Base-by-base conservation (phyloP, 2,329 filamentous ascomycete species). In the Raffaelea ambrosiae region DNA sequence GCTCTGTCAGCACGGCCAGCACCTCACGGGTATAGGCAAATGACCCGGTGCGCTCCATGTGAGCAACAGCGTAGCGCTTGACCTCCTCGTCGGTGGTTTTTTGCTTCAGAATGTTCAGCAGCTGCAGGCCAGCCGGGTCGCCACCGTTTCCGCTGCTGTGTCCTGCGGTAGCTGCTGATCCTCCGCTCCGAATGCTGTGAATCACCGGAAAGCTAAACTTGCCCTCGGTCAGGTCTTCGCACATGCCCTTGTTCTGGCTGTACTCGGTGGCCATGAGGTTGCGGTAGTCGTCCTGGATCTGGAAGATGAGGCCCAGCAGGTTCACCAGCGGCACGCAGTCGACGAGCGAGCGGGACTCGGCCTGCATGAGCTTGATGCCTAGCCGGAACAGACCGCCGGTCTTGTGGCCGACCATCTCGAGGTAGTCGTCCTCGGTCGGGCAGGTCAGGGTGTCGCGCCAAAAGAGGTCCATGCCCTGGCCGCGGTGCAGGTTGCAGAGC, bases 121-220 rank as follows among this genome's bases (percentile, higher is more conserved):
- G 77, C 59, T 94, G 84, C 56, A 86, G 72, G 61, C 89, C 86
- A 26, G 70, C 67, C 18, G 79, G 86, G 61, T 89, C 79, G 51
- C 84, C 16, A 29, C 26, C 26, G 26, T 13, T 29, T 13, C 7
- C n/a, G 31, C 9, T 9, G 31, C 31, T 33, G 9, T 33, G 31
- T n/a, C n/a, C n/a, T n/a, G n/a, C n/a, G n/a, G n/a, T n/a, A n/a
- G n/a, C n/a, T n/a, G n/a, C n/a, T n/a, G n/a, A n/a, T n/a, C n/a
- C n/a, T 9, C 31, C 31, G 31, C 16, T 71, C 51, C 87, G 86
- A 57, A 97, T 94, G 63, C 86, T 85, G 69, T 97, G 91, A 59
- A 97, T 95, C 59, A 97, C 83, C 38, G 90, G 89, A 63, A 96
- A 96, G 22, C 85, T 91, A 70, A 96, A 96, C 73, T 97, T 97